Conservation (phyloP, 2,329 filamentous ascomycete species). For the Madurella mycetomatis region DNA sequence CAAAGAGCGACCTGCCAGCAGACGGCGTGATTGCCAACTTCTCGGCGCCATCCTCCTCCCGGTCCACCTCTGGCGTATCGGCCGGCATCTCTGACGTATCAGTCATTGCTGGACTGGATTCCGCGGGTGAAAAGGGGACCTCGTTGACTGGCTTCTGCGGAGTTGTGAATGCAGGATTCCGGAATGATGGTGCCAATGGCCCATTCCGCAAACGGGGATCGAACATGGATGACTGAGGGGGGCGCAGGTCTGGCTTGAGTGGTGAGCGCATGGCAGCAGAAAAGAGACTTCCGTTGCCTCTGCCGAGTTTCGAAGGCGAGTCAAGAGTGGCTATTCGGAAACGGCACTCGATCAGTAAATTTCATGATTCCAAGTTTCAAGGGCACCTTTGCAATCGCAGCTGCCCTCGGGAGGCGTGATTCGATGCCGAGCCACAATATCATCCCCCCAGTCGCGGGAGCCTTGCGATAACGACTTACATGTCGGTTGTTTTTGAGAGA, state of each 20-base stretch:
- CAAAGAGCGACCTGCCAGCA: conserved; percentile 44
- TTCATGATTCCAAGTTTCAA: not conserved
- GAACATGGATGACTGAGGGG: conserved; percentile 44
- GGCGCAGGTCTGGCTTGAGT: conserved; percentile 30
- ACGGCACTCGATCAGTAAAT: conserved; percentile 8
- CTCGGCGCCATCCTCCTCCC: conserved; percentile 38
- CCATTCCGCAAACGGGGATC: conserved; percentile 40
- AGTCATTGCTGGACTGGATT: conserved; percentile 57
- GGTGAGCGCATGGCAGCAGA: conserved; percentile 24
- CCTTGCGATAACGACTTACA: conserved; percentile 33
- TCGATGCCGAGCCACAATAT: not conserved
- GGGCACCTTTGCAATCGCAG: too few relatives aligned
- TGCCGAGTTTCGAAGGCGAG: conserved; percentile 24
- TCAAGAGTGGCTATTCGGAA: conserved; percentile 23
- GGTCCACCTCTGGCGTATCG: conserved; percentile 50
- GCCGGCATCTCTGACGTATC: conserved; percentile 51
- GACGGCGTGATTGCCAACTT: conserved; percentile 47
- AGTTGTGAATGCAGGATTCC: conserved; percentile 62
- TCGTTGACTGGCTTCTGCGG: conserved; percentile 56
- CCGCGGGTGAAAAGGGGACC: conserved; percentile 49
- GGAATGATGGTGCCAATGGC: conserved; percentile 49
- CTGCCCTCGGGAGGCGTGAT: not conserved
- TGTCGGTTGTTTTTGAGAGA: conserved; percentile 40
- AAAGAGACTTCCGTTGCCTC: conserved; percentile 27
- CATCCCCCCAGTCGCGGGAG: not conserved